These are phyloP conservation scores for Sideroxylon spinosum DNA, from an alignment of 179 eudicot genomes.

Conservation along the genomic window DNA sequence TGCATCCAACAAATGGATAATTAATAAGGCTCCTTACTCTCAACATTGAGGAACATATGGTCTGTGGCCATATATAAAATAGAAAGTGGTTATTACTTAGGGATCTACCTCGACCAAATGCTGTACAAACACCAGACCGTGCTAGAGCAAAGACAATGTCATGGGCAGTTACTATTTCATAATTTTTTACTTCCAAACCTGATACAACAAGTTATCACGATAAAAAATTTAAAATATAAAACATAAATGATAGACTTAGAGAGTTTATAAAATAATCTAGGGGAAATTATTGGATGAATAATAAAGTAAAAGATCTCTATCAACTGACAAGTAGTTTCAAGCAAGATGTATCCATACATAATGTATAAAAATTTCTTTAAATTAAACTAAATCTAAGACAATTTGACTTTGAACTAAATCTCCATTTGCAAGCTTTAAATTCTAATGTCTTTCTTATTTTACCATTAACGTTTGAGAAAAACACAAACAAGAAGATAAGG, in stretches of 20 bases:
- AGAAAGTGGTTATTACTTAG: background rate
- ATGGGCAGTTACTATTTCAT: conserved; percentile 90
- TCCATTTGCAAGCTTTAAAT: too few relatives aligned
- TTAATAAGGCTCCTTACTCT: background rate
- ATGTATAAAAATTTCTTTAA: background rate
- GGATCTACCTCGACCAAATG: conserved; percentile 70
- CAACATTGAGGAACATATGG: background rate
- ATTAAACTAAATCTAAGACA: background rate
- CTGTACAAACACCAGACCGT: conserved; percentile 87
- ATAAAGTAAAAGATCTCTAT: background rate
- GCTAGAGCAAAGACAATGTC: conserved; percentile 91
- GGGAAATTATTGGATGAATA: background rate
- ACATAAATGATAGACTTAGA: background rate
- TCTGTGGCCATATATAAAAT: background rate
- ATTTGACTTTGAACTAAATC: background rate
- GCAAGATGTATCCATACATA: background rate
- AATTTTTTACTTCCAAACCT: conserved; percentile 77
- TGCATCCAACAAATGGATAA: conserved; percentile 37
- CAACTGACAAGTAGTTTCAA: background rate
- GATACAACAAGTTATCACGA: conserved; percentile 4
- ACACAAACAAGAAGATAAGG: too few relatives aligned
- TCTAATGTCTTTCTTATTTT: too few relatives aligned
- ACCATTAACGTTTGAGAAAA: too few relatives aligned
- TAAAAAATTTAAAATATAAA: background rate
- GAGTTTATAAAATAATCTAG: background rate